Evolutionary conservation across 2,329 filamentous ascomycete genomes (phyloP), one percentile per base, ranked within the genome.

Genomic region (Botrytis hyacinthi): DNA sequence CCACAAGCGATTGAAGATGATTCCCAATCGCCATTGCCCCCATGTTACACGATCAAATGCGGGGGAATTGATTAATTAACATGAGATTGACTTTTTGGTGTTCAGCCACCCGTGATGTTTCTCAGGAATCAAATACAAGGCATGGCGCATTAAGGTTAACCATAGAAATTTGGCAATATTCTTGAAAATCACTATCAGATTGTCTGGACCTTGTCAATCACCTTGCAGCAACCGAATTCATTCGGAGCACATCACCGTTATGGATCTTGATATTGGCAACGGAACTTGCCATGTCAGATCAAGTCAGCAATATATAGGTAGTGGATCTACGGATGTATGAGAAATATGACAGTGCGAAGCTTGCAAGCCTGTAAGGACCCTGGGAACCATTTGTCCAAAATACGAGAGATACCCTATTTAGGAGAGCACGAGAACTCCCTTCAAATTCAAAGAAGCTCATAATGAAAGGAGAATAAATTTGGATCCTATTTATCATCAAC

Each of bases 231-330:
- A 42, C 5, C 8, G 35, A 16, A 22, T 29, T 54, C 12, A 32
- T 37, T 42, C 5, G 48, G 26, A 51, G 26, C 48, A n/a, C 26
- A 67, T 32, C 32, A 51, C 40, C 26, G 14, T 51, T 26, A 54
- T 40, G 65, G 32, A 2, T 29, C 35, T 3, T n/a, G 46, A 40
- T 2, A 40, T 40, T 67, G 16, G 7, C 14, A 67, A 35, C 46
- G 65, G 65, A 54, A 54, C 7, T 67, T 54, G 32, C 14, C 65
- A 40, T 54, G 65, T 67, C 46, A 67, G 65, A 67, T 22, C n/a
- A 18, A 54, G 44, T 51, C 32, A 67, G 44, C 32, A 67, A 51
- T 51, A 66, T 20, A 66, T 14, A 37, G 7, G 29, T 32, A 37
- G 29, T 48, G 29, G 29, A 66, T 35, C 20, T 66, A 37, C 20